phyloP scores from a whole-genome alignment of 1,284 basidiomycete genomes.

The Ceratorhiza oryzae-sativae region DNA sequence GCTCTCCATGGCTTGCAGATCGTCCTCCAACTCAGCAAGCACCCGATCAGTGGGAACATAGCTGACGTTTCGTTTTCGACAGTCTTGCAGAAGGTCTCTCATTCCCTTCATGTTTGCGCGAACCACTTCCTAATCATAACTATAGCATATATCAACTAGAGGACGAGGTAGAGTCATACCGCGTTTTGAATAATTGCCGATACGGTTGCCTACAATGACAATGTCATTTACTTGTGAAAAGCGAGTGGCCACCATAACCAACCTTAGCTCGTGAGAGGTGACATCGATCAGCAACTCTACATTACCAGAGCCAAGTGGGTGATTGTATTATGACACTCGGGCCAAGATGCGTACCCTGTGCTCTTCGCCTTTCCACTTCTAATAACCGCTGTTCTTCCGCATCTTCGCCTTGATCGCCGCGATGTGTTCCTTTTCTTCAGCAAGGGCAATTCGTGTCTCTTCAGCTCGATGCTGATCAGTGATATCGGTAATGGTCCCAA shows the following conservation, averaged over 20 bases:
- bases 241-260: background rate
- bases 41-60: conserved; percentile 45
- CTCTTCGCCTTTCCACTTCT: conserved; percentile 47
- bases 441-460: conserved; percentile 45
- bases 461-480: conserved; percentile 47
- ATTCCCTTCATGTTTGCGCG: conserved; percentile 45
- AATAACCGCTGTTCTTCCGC: conserved; percentile 21
- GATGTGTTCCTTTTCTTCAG: conserved; percentile 46
- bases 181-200: conserved; percentile 46
- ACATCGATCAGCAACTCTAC: conserved; percentile 47
- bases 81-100: conserved; percentile 36
- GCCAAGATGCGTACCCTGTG: conserved; percentile 43
- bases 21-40: conserved; percentile 51
- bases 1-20: conserved; percentile 48
- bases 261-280: conserved; percentile 47
- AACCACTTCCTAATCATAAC: conserved; percentile 38
- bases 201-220: conserved; percentile 44
- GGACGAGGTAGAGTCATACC: background rate
- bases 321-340: background rate
- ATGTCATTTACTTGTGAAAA: background rate
- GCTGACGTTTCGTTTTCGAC: conserved; percentile 10
- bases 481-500: conserved; percentile 43
- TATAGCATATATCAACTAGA: conserved; percentile 39
- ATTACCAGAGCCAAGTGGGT: background rate
- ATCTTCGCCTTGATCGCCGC: conserved; percentile 46